Percentiles rank a stretch among this genome's conserved stretches.
Conservation (phyloP, 108 stramenopile genomes). For the Fragilaria crotonensis region DNA sequence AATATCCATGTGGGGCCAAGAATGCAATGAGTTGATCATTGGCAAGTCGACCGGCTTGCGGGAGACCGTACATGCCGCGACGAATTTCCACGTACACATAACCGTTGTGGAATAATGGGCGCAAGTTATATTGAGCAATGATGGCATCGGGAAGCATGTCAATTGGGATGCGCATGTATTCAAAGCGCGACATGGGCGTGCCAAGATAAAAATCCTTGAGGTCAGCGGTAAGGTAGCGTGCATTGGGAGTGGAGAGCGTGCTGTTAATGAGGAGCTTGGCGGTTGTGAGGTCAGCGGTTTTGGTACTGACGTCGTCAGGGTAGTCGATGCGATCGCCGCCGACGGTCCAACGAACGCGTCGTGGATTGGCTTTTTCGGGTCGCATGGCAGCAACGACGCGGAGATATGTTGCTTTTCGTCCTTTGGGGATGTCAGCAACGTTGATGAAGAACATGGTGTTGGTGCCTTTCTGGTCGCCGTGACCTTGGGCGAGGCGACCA, state of each 20-base stretch:
- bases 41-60: no score
- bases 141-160: constrained; percentile 24
- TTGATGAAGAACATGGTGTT: constrained; percentile 25
- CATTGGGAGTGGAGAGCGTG: constrained; percentile 20
- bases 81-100: constrained; percentile 20
- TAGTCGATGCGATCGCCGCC: no score
- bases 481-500: no score
- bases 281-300: constrained; percentile 30
- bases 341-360: constrained; percentile 20
- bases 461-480: no score
- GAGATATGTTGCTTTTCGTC: no score
- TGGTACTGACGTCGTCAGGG: no score
- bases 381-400: constrained; percentile 15
- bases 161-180: constrained; percentile 33
- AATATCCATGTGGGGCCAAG: no score
- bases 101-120: no score
- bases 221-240: constrained; percentile 32
- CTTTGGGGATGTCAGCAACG: constrained; percentile 12
- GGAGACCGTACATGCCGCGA: constrained; percentile 37
- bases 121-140: constrained; percentile 22
- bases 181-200: constrained; percentile 20
- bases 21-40: no score
- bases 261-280: constrained; percentile 43
- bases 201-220: no score
- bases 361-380: constrained; percentile 22